Conservation (phyloP, 371 early-diverging fungal genomes). For the Chytridium lagenaria region DNA sequence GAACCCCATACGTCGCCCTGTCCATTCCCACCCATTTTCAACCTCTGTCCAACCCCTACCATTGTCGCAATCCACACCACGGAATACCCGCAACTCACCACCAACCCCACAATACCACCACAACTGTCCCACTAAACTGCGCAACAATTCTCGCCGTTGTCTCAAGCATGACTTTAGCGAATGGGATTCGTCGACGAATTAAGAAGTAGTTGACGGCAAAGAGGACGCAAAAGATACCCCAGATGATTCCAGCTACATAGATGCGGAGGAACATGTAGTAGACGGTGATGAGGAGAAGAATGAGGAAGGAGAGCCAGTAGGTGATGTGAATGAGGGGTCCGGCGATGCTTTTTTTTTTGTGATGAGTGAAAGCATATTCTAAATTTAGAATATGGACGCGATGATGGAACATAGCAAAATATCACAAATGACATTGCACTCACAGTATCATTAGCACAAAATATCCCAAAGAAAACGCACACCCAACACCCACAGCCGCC, state of each 20-base stretch:
- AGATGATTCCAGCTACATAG: conserved; percentile 16
- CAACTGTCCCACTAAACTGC: conserved; percentile 28
- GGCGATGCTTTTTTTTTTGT: conserved; percentile 16
- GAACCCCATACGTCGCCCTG: background rate
- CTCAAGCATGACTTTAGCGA: conserved; percentile 31
- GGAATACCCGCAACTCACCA: conserved; percentile 15
- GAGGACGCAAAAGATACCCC: conserved; percentile 24
- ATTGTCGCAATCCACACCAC: conserved; percentile 28
- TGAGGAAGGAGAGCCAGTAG: conserved; percentile 24
- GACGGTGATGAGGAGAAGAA: too few relatives aligned
- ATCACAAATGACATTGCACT: background rate
- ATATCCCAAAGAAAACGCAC: background rate
- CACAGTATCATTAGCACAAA: background rate
- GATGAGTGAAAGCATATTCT: too few relatives aligned
- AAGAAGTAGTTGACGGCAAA: conserved; percentile 20
- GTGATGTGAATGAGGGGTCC: conserved; percentile 36
- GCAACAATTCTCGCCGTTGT: conserved; percentile 25
- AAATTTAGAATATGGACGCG: too few relatives aligned
- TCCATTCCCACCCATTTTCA: background rate
- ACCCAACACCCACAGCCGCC: conserved; percentile 21
- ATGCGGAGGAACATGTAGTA: conserved; percentile 1
- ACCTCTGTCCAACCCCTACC: conserved; percentile 5
- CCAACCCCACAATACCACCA: conserved; percentile 26
- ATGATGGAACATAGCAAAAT: too few relatives aligned
- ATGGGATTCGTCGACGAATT: conserved; percentile 29